phyloP scores from a whole-genome alignment of 495 filamentous ascomycete species.

The Schizothecium vesticola region DNA sequence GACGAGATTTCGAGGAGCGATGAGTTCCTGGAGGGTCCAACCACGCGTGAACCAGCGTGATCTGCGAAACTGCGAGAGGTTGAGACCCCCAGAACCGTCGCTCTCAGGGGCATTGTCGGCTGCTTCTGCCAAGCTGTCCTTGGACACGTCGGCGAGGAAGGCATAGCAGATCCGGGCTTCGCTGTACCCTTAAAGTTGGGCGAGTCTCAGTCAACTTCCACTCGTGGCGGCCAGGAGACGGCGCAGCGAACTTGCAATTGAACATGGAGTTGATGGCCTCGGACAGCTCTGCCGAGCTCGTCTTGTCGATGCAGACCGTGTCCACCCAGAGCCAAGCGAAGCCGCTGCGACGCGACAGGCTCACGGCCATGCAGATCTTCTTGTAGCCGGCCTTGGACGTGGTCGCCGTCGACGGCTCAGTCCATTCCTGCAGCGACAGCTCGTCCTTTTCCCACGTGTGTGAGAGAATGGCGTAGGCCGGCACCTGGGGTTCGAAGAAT shows the following conservation, averaged over 20 bases:
- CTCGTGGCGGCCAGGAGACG: neutral
- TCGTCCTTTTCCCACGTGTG: neutral
- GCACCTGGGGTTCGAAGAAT: neutral
- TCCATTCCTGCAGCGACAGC: neutral
- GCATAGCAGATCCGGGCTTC: conserved; percentile 28
- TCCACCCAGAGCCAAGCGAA: neutral
- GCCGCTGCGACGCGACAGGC: neutral
- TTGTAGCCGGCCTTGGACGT: neutral
- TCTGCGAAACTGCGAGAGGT: neutral
- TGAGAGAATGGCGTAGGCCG: neutral
- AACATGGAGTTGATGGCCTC: conserved; percentile 3
- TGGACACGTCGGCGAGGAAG: conserved; percentile 30
- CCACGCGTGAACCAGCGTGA: conserved; percentile 35
- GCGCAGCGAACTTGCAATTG: neutral
- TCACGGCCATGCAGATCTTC: neutral
- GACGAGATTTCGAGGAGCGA: conserved; percentile 18
- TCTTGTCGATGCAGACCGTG: conserved; percentile 14
- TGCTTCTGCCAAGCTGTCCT: neutral
- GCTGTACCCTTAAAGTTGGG: conserved; percentile 22
- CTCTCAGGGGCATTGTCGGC: neutral
- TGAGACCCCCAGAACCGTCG: too few relatives aligned
- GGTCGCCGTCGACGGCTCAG: neutral
- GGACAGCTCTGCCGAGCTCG: conserved; percentile 2
- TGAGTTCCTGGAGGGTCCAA: conserved; percentile 40
- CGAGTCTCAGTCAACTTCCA: neutral